Conservation (phyloP, 371 early-diverging fungal species). For the Caulochytrium protostelioides region DNA sequence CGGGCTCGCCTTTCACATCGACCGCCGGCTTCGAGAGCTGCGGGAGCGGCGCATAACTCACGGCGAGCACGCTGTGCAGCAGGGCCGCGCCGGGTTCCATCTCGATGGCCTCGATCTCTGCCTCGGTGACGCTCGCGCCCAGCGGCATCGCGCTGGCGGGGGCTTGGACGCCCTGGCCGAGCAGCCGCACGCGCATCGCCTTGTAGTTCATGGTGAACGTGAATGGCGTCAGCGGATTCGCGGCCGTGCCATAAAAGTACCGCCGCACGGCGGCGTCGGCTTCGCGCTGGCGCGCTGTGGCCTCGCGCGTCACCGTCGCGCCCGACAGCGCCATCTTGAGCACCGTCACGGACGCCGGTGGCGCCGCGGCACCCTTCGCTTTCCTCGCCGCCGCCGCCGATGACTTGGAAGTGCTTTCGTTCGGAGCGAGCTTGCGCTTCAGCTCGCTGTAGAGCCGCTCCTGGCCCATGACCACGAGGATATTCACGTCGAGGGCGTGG, state of each 20-base stretch:
- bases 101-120: slow-evolving; percentile 52
- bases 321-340: too few relatives aligned
- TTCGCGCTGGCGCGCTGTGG: too few relatives aligned
- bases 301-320: too few relatives aligned
- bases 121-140: slow-evolving; percentile 54
- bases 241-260: slow-evolving; percentile 80
- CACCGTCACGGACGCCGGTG: too few relatives aligned
- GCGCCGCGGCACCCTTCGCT: too few relatives aligned
- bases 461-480: slow-evolving; percentile 71
- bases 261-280: too few relatives aligned
- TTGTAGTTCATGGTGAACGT: slow-evolving; percentile 50
- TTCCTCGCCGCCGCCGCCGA: too few relatives aligned
- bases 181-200: slow-evolving; percentile 51
- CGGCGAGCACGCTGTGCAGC: slow-evolving; percentile 65
- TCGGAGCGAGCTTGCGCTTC: too few relatives aligned
- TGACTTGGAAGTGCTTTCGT: too few relatives aligned
- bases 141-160: slow-evolving; percentile 81
- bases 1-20: too few relatives aligned
- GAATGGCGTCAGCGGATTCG: slow-evolving; percentile 55
- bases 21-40: slow-evolving; percentile 3
- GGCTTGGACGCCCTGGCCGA: slow-evolving; percentile 62
- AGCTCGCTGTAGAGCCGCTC: slow-evolving; percentile 78
- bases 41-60: slow-evolving; percentile 37
- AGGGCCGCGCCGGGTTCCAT: slow-evolving; percentile 65
- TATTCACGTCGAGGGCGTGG: slow-evolving; percentile 44